Evolutionary conservation across 805 yeast species (phyloP).

Genomic region (Candida easanensis): DNA sequence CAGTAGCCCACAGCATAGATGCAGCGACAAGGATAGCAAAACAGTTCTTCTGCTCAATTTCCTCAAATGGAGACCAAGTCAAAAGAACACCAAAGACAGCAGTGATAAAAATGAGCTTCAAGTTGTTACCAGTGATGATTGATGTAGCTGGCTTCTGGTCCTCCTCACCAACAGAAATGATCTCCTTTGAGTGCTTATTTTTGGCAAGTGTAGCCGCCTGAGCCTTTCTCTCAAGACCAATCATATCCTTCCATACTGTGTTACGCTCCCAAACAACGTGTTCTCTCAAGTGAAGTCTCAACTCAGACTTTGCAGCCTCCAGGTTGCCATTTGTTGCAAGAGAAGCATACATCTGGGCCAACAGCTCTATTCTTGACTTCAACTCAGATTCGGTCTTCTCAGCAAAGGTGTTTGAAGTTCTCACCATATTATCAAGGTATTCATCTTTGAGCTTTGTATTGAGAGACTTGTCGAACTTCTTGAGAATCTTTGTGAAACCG

Average conservation of each 20-base stretch:
- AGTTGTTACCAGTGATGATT: slow-evolving; percentile 30
- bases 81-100: slow-evolving; percentile 44
- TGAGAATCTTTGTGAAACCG: slow-evolving; percentile 86
- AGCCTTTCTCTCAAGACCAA: slow-evolving; percentile 82
- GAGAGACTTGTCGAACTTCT: slow-evolving; percentile 86
- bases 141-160: slow-evolving; percentile 24
- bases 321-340: slow-evolving; percentile 40
- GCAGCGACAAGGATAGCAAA: slow-evolving; percentile 79
- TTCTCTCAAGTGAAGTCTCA: slow-evolving; percentile 67
- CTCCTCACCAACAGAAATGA: slow-evolving; percentile 26
- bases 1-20: slow-evolving; percentile 93
- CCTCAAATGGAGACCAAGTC: slow-evolving; percentile 50
- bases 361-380: slow-evolving; percentile 49
- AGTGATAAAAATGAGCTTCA: slow-evolving; percentile 48
- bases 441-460: slow-evolving; percentile 55
- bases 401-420: slow-evolving; percentile 53
- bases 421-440: slow-evolving; percentile 48
- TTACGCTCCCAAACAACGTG: slow-evolving; percentile 97
- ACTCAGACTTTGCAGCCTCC: slow-evolving; percentile 44
- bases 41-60: slow-evolving; percentile 69
- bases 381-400: slow-evolving; percentile 45
- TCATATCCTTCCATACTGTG: slow-evolving; percentile 97
- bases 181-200: slow-evolving; percentile 24
- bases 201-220: slow-evolving; percentile 61
- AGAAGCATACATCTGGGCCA: slow-evolving; percentile 54